Evolutionary conservation across 495 filamentous ascomycete species (phyloP), one percentile per base, ranked within the genome.

Genomic region (Aspergillus asperescens): DNA sequence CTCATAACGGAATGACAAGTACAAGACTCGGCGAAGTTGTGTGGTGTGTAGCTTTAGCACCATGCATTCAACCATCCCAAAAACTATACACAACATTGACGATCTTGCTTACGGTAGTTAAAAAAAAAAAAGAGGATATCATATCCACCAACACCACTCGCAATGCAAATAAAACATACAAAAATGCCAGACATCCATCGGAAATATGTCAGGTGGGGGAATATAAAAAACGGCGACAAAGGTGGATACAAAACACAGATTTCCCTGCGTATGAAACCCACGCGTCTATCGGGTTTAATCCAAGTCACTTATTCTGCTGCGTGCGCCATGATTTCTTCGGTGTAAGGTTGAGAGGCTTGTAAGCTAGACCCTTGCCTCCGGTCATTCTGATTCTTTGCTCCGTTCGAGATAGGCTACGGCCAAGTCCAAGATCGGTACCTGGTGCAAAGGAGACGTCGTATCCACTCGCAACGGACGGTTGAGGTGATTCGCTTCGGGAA

Each of bases 401-500:
- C 1, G 71, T 71, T 5, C 68, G 68, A 48, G 73, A 74, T 53
- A 75, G 51, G 0, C 65, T 68, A 29, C 70, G 59, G 13, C 70
- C 71, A 2, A 72, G 58, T 2, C 66, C 71, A 8, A 67, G 58
- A 7, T 69, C 60, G 1, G 61, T 63, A 32, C 68, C 70, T 8
- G 71, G 71, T 2, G 73, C 71, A 46, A 69, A 60, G 6, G 69
- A 66, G 13, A 74, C 58, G 43, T 73, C 60, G 44, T 72, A 67
- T n/a, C 69, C 63, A 31, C 69, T 66, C 15, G 58, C 50, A 15
- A 56, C 55, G 7, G 55, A 57, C 31, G 53, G 57, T n/a, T 63
- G 57, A 20, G 70, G 66, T 20, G 69, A 71, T 12, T 60, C 44
- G 28, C 68, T 69, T 31, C 63, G 43, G 1, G 68, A 59, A 25